Evolutionary conservation across 2,329 filamentous ascomycete genomes (phyloP).

Genomic region (Aspergillus pseudonomiae): DNA sequence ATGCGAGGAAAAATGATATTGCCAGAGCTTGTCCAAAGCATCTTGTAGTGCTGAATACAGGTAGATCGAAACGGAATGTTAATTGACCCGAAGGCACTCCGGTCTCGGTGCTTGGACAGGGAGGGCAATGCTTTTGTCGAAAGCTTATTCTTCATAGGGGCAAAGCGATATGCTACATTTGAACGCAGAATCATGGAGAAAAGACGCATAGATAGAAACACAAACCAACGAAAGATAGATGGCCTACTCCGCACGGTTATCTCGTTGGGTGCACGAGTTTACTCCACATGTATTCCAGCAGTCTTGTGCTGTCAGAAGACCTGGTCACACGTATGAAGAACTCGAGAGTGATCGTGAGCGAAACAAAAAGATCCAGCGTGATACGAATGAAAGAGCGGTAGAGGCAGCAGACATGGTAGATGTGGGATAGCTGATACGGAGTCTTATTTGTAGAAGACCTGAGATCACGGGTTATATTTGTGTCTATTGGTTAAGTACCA

Average conservation of each 20-base stretch:
- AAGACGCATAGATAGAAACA: not conserved
- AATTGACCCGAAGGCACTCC: not conserved
- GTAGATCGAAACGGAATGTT: not conserved
- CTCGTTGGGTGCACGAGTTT: slow-evolving; percentile 4
- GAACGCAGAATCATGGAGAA: not conserved
- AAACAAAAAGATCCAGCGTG: not conserved
- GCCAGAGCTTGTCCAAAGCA: not conserved
- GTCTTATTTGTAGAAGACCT: slow-evolving; percentile 10
- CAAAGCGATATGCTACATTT: not conserved
- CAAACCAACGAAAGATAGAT: not conserved
- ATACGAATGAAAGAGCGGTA: not conserved
- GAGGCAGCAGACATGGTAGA: not conserved
- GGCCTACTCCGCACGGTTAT: not conserved
- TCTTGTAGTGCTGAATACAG: not conserved
- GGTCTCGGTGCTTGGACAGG: not conserved
- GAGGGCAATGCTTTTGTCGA: not conserved
- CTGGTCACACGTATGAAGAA: slow-evolving; percentile 9
- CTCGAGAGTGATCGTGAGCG: not conserved
- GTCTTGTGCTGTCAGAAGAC: slow-evolving; percentile 13
- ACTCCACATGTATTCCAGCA: slow-evolving; percentile 11
- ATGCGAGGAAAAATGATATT: not conserved
- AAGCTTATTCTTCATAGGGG: not conserved
- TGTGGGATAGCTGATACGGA: slow-evolving; percentile 6
- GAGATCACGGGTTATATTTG: slow-evolving; percentile 24
- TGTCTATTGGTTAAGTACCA: slow-evolving; percentile 25